Evolutionary conservation across 768 basidiomycete species (phyloP), one percentile per base, ranked within the genome.

Genomic region (Termitomyces sp.): DNA sequence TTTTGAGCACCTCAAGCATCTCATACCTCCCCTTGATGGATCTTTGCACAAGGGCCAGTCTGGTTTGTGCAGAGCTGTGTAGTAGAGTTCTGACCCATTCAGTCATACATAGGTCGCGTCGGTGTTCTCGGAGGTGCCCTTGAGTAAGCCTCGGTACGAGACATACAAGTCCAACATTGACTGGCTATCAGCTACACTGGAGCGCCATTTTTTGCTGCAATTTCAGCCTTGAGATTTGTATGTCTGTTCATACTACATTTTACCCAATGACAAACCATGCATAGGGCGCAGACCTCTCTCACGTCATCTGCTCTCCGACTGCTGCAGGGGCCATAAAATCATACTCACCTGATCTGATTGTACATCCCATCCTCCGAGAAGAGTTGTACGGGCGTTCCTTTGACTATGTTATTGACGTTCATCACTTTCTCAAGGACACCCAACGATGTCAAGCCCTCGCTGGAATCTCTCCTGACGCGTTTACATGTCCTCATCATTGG

Each of bases 301-400:
- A 98, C 80, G 93, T 98, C 61, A 96, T 98, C 58, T 99, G 97
- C 76, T 89, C 96, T 7, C 96, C 96, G 0, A 87, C 85, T 0
- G 96, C 97, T 7, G 94, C 94, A 32, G 82, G 82, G 5, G 90
- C 94, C 49, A 99, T 99, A 80, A 99, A 99, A 76, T 90, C 92
- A 0, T 99, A 98, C 73, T 96, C 93, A 4, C 95, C 95, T 1
- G 96, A 99, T 74, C 76, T 99, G 48, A 99, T 99, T 69, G 97
- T 99, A 0, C 96, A 99, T 69, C 96, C 94, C 1, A 92, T 98
- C 58, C 81, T 99, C 6, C 76, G 81, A 33, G 83, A 89, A 71
- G 83, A 87, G 54, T 74, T 78, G 87, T 91, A 73, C 62, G 88
- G 57, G 45, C 38, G 28, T 15, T 24, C 16, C 2, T 20, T 45